Percentiles rank a stretch among this genome's conserved stretches.
Evolutionary conservation across 2,329 filamentous ascomycete species (phyloP).

Genomic region (Aspergillus luchuensis): DNA sequence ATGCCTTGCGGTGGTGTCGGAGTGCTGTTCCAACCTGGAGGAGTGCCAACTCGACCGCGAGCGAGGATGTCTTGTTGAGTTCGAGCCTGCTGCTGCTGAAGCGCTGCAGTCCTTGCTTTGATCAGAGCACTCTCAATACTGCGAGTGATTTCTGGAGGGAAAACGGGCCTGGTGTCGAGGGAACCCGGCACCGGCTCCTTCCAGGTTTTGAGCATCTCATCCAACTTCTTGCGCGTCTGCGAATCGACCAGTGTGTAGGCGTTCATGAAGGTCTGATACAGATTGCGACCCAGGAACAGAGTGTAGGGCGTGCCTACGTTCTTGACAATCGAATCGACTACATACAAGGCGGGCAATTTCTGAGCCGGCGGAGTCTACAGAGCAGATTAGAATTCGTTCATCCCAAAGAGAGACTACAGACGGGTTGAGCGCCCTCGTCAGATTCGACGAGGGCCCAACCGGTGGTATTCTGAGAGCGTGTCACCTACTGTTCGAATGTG

Average conservation of each 20-base stretch:
- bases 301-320: slow-evolving; percentile 98
- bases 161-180: slow-evolving; percentile 88
- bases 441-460: slow-evolving; percentile 17
- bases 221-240: slow-evolving; percentile 82
- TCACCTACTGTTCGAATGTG: slow-evolving; percentile 90
- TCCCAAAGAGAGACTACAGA: slow-evolving; percentile 28
- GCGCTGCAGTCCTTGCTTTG: slow-evolving; percentile 68
- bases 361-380: slow-evolving; percentile 78
- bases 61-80: slow-evolving; percentile 59
- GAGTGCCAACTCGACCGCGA: slow-evolving; percentile 55
- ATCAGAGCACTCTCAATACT: slow-evolving; percentile 93
- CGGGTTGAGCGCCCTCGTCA: slow-evolving; percentile 14
- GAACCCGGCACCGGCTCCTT: slow-evolving; percentile 95
- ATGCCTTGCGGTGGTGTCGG: slow-evolving; percentile 67
- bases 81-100: slow-evolving; percentile 53
- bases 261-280: slow-evolving; percentile 96
- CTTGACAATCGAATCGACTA: slow-evolving; percentile 97
- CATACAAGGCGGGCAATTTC: slow-evolving; percentile 94
- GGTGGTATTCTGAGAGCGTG: slow-evolving; percentile 17
- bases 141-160: slow-evolving; percentile 79
- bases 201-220: slow-evolving; percentile 97
- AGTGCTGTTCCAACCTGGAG: slow-evolving; percentile 68
- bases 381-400: slow-evolving; percentile 37
- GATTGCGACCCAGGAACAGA: slow-evolving; percentile 85
- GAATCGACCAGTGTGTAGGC: slow-evolving; percentile 88